Evolutionary conservation across 2,329 filamentous ascomycete genomes (phyloP), one percentile per base, ranked within the genome.

Genomic region (Biscogniauxia sp.): DNA sequence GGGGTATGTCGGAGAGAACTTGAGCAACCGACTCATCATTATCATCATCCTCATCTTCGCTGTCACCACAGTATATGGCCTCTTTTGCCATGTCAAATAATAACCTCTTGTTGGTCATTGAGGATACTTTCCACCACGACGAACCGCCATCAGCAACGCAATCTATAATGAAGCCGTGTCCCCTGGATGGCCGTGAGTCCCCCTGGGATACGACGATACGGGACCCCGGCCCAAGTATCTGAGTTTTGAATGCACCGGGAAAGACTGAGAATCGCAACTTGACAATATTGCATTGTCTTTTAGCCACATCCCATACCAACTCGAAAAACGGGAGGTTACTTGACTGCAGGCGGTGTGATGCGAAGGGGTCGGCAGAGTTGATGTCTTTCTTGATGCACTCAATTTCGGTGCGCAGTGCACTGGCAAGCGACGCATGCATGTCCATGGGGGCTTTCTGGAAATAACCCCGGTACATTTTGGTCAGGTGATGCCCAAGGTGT

Each of bases 61-160:
- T 71, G 9, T 73, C 71, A 19, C 69, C 69, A 54, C 67, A 68
- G 55, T 69, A 73, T 17, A 74, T 51, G 20, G 69, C 70, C 58
- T 73, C 72, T 54, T 71, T 73, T 19, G 73, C 72, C 57, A 74
- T 66, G 54, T 74, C 73, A 25, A 70, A 72, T 11, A 72, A 51
- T 1, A 74, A 55, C 37, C 69, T 66, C 50, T 65, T 70, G 54
- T 74, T 74, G 9, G 71, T 73, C 59, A 70, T 70, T 8, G 72
- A 69, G 3, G 72, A 74, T 20, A 74, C 69, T 57, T 74, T 74
- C 56, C 67, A 71, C 73, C 73, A 74, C 5, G 69, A 68, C 15
- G 62, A 60, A 2, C 73, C 73, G 4, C 67, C 69, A 57, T 74
- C 70, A 7, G 67, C 66, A 2, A 74, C 64, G 17, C 73, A 59